phyloP scores from a whole-genome alignment of 805 yeast species.

The Starmerella gropengiesseri region DNA sequence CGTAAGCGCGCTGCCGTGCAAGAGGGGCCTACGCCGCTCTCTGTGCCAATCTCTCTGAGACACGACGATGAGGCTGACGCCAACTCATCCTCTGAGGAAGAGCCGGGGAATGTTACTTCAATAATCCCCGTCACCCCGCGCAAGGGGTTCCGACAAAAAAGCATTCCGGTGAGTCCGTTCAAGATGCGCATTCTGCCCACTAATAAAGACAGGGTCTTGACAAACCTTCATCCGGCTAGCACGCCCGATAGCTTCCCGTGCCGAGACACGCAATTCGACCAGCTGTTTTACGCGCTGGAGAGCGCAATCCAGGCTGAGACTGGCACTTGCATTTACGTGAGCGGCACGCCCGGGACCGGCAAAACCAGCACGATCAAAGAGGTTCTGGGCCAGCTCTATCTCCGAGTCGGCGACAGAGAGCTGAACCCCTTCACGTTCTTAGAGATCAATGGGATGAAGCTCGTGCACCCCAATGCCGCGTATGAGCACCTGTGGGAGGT shows the following conservation, averaged over 20 bases:
- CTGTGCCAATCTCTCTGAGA: too few relatives aligned
- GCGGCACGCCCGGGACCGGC: constrained; percentile 98
- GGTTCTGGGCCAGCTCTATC: constrained; percentile 58
- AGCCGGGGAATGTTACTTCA: not conserved
- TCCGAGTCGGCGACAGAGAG: constrained; percentile 32
- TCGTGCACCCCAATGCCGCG: constrained; percentile 66
- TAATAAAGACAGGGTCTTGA: constrained; percentile 7
- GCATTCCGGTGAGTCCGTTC: constrained; percentile 1
- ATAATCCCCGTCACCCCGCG: not conserved
- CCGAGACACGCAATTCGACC: constrained; percentile 70
- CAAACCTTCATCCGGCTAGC: constrained; percentile 17
- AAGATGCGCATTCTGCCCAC: not conserved
- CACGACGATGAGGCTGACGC: not conserved
- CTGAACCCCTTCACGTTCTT: constrained; percentile 51
- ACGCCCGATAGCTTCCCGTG: constrained; percentile 57
- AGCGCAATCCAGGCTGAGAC: constrained; percentile 56
- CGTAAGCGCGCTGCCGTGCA: not conserved
- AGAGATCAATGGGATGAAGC: constrained; percentile 85
- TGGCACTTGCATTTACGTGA: constrained; percentile 78
- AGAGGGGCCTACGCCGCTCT: not conserved
- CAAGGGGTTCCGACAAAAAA: not conserved
- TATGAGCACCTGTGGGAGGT: constrained; percentile 77
- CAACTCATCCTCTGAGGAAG: not conserved
- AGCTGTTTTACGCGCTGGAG: constrained; percentile 57
- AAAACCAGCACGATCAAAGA: constrained; percentile 89